Evolutionary conservation across 495 filamentous ascomycete genomes (phyloP).

Genomic region (Penicillium coffeae): DNA sequence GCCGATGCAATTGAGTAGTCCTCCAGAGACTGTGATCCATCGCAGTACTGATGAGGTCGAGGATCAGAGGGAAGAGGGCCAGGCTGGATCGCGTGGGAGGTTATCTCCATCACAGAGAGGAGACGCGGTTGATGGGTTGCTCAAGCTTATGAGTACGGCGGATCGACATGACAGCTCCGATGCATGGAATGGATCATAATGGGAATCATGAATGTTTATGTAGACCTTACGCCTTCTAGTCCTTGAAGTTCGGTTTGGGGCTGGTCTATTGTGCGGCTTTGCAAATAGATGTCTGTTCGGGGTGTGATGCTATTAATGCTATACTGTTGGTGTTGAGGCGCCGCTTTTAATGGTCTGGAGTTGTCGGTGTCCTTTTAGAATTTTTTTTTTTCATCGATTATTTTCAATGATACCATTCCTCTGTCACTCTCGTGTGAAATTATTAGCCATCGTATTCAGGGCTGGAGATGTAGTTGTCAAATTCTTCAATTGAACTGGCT

Average conservation of each 20-base stretch:
- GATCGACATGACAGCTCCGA: conserved; percentile 18
- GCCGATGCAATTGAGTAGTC: conserved; percentile 40
- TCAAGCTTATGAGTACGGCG: conserved; percentile 40
- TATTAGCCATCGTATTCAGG: no score
- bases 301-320: no score
- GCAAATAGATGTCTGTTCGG: neutral
- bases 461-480: neutral
- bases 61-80: conserved; percentile 8
- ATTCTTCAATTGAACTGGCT: neutral
- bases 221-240: neutral
- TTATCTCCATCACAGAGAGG: conserved; percentile 33
- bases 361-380: conserved; percentile 13
- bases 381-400: conserved; percentile 11
- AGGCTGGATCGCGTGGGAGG: conserved; percentile 8
- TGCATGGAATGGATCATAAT: conserved; percentile 18
- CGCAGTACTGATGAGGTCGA: conserved; percentile 2
- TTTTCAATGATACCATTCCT: conserved; percentile 30
- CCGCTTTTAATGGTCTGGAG: conserved; percentile 8
- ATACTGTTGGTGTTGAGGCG: no score
- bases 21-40: conserved; percentile 28
- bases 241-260: no score
- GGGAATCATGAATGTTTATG: neutral
- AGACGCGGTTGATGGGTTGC: conserved; percentile 40
- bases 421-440: no score
- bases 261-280: neutral